Conservation (phyloP, 2,329 filamentous ascomycete genomes). For the Ophiostoma ulmi region DNA sequence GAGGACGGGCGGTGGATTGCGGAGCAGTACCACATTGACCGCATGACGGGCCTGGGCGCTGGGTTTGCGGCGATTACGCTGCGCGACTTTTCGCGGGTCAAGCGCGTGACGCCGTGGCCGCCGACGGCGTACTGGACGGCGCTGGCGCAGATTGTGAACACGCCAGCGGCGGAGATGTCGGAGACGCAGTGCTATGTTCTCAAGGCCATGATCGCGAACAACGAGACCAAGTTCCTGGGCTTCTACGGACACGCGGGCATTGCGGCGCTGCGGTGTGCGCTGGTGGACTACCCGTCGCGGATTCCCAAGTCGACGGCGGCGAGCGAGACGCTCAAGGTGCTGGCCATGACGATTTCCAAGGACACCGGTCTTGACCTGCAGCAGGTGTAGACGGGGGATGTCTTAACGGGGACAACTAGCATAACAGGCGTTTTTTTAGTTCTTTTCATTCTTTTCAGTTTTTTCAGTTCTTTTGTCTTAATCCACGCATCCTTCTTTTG, state of each 20-base stretch:
- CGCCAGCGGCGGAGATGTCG: constrained; percentile 61
- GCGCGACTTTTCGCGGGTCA: constrained; percentile 70
- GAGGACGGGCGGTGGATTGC: constrained; percentile 56
- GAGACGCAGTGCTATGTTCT: constrained; percentile 69
- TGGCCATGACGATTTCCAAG: constrained; percentile 48
- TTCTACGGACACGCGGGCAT: constrained; percentile 76
- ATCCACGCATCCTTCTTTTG: neutral
- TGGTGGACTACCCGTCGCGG: constrained; percentile 66
- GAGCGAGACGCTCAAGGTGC: constrained; percentile 48
- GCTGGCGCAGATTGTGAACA: constrained; percentile 70
- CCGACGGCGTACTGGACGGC: constrained; percentile 78
- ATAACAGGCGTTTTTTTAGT: neutral
- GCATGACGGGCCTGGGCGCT: constrained; percentile 76
- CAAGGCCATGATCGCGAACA: constrained; percentile 65
- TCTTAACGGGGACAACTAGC: neutral
- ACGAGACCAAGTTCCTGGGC: constrained; percentile 67
- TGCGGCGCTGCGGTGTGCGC: constrained; percentile 63
- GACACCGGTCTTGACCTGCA: constrained; percentile 46
- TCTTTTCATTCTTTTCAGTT: neutral
- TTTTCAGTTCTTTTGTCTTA: neutral
- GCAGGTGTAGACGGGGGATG: constrained; percentile 16
- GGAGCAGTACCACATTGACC: constrained; percentile 70
- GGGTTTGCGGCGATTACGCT: constrained; percentile 80
- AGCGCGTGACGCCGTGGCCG: constrained; percentile 67
- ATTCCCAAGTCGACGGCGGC: constrained; percentile 46